Conservation (phyloP, 2,329 filamentous ascomycete species). For the Scytalidium lignicola region DNA sequence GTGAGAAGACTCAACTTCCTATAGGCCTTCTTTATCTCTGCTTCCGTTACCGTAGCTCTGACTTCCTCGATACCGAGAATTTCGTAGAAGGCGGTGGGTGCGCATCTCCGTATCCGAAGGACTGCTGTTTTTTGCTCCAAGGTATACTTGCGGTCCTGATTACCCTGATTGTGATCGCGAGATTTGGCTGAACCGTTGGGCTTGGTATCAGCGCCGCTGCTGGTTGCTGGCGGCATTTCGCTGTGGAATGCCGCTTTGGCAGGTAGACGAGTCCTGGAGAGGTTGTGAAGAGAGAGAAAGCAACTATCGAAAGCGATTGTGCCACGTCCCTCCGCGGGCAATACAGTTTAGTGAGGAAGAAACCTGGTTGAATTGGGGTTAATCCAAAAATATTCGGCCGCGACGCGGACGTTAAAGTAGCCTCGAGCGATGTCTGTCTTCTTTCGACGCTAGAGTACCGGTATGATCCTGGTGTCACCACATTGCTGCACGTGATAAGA, state of each 20-base stretch:
- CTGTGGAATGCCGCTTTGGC: slow-evolving; percentile 3
- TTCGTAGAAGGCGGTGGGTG: slow-evolving; percentile 88
- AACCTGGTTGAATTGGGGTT: neutral
- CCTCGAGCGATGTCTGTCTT: neutral
- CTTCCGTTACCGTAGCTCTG: slow-evolving; percentile 62
- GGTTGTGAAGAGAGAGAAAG: neutral
- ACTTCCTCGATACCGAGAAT: slow-evolving; percentile 71
- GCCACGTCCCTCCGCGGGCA: neutral
- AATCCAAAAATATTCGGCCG: neutral
- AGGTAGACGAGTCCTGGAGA: neutral
- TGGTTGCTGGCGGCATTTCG: slow-evolving; percentile 31
- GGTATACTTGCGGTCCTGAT: slow-evolving; percentile 67
- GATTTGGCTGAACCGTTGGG: slow-evolving; percentile 29
- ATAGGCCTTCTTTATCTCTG: slow-evolving; percentile 96
- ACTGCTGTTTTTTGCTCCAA: slow-evolving; percentile 89
- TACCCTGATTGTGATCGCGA: slow-evolving; percentile 52
- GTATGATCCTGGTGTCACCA: neutral
- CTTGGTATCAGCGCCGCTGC: slow-evolving; percentile 35
- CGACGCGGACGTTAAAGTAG: neutral
- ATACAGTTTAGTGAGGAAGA: neutral
- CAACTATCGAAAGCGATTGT: neutral
- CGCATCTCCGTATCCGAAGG: slow-evolving; percentile 78
- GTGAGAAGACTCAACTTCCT: slow-evolving; percentile 89
- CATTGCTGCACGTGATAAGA: neutral
- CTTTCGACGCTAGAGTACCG: neutral